Evolutionary conservation across 208 protist genomes (phyloP).

Genomic region (Trypanosoma mega): DNA sequence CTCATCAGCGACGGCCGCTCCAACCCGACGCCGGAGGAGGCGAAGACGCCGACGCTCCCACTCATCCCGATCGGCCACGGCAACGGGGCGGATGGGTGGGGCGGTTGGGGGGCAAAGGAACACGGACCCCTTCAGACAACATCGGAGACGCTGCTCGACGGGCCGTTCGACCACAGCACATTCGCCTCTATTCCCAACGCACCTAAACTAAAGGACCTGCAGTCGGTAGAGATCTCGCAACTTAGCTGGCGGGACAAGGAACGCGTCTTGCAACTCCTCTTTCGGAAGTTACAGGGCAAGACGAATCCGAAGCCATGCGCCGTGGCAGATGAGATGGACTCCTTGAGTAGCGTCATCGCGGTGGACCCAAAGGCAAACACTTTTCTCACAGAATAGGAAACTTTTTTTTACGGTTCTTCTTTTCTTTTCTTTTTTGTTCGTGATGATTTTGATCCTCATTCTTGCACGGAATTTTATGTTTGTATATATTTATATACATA

Average conservation of each 20-base stretch:
- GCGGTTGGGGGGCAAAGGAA: no score
- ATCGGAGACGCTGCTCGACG: background rate
- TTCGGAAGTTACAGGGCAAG: constrained; percentile 57
- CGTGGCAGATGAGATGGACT: constrained; percentile 9
- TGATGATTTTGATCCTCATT: background rate
- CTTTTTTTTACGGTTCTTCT: background rate
- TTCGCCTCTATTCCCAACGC: constrained; percentile 39
- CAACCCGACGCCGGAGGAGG: background rate
- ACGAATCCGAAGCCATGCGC: constrained; percentile 12
- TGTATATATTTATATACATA: no score
- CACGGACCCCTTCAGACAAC: background rate
- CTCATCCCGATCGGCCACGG: no score
- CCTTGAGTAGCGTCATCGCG: background rate
- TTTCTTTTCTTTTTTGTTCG: background rate
- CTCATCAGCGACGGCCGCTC: constrained; percentile 36
- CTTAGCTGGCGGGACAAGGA: constrained; percentile 90
- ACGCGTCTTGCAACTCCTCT: constrained; percentile 79
- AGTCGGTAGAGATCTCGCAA: constrained; percentile 67
- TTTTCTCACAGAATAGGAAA: constrained; percentile 27
- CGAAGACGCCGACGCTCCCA: no score
- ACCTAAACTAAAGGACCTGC: constrained; percentile 51
- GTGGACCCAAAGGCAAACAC: constrained; percentile 16
- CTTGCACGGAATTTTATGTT: no score
- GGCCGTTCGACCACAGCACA: background rate
- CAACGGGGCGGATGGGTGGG: background rate